Base-by-base conservation (phyloP, 129 eudicot genomes). In the Arctium minus region DNA sequence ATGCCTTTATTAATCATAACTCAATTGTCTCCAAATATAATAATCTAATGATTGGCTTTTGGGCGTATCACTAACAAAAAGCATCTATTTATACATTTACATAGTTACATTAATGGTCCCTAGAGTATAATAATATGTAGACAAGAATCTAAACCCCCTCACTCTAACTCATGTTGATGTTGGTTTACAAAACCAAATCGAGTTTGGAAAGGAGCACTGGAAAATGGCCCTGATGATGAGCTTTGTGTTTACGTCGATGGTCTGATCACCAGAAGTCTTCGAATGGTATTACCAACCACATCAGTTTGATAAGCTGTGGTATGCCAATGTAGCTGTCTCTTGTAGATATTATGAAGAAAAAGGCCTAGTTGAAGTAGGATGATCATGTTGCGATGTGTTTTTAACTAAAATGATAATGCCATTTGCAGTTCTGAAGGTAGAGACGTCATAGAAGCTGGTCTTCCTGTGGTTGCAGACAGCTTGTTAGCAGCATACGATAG, bases 371-470 rank as follows among this genome's bases (percentile, higher is more conserved):
- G 60, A 38, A 72, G 48, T 74, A 70, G 53, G 64, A 79, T 29
- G 50, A 73, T 40, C 27, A 78, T 73, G 56, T 4, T 30, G 27
- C 18, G 10, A 8, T 83, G 32, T 75, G 22, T 75, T 79, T 70
- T 42, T 15, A 78, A 67, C 46, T 18, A 72, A 72, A 72, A 62
- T 56, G 1, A 0, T 2, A 15, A 3, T 82, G 62, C 17, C 60
- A 73, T 87, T 74, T 72, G 87, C 91, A 93, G 99, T 86, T 73
- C 88, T 78, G 99, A 92, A 82, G 86, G 91, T 81, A 90, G 84
- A 76, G 86, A 86, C 50, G 13, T 90, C 6, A 1, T 92, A 73
- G 92, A 90, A 77, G 94, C 85, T 80, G 67, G 87, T 67, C 89
- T 92, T 80, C 81, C 91, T 30, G 90, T 88, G 78, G 89, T 92